Percentiles rank a stretch among this genome's conserved stretches.
phyloP scores from a whole-genome alignment of 2,329 filamentous ascomycete species.

The Podosphaera aphanis region DNA sequence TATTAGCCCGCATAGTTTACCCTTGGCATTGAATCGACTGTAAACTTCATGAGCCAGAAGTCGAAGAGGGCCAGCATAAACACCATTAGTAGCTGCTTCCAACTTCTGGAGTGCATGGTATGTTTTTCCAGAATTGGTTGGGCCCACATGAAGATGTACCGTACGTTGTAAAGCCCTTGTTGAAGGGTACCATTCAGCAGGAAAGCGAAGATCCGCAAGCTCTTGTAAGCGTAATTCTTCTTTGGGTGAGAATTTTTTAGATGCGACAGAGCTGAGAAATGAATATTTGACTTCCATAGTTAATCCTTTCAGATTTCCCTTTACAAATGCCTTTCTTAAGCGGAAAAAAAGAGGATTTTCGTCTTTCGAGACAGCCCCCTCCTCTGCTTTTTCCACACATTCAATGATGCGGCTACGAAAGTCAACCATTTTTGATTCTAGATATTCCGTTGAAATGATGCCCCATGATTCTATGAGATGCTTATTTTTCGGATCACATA shows the following conservation, averaged over 20 bases:
- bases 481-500: not conserved
- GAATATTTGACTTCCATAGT: conserved; percentile 36
- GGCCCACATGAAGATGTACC: conserved; percentile 81
- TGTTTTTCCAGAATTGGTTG: conserved; percentile 95
- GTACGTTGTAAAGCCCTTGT: conserved; percentile 61
- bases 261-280: conserved; percentile 40
- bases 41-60: conserved; percentile 90
- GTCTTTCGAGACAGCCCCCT: conserved; percentile 3
- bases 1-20: conserved; percentile 52
- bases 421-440: conserved; percentile 4
- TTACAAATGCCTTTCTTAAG: conserved; percentile 35
- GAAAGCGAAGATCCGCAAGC: conserved; percentile 66
- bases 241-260: conserved; percentile 29
- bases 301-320: conserved; percentile 26
- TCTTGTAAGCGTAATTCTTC: conserved; percentile 25
- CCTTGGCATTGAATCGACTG: conserved; percentile 57
- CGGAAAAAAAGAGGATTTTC: conserved; percentile 10
- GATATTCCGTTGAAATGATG: conserved; percentile 4
- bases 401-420: conserved; percentile 4
- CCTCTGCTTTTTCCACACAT: conserved; percentile 5
- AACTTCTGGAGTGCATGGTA: conserved; percentile 77
- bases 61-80: conserved; percentile 77
- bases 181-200: conserved; percentile 75
- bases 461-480: conserved; percentile 3
- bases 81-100: conserved; percentile 49